These are phyloP conservation scores for Apiotrichum akiyoshidainum DNA, from an alignment of 1,284 basidiomycete species.

Conservation along the genomic window DNA sequence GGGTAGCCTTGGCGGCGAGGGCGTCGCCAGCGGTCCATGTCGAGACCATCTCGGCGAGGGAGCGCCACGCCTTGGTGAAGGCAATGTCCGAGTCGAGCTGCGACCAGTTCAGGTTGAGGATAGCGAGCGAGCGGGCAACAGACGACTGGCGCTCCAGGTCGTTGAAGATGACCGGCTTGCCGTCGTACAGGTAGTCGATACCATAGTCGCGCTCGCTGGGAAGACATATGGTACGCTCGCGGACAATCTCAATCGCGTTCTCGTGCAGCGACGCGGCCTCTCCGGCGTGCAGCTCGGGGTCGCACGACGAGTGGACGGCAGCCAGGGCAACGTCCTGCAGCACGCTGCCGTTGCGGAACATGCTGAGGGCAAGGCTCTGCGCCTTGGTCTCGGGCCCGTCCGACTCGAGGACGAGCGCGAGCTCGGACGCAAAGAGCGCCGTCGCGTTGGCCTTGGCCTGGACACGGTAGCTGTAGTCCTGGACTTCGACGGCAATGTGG, in stretches of 20 bases:
- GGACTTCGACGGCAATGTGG: slow-evolving; percentile 36
- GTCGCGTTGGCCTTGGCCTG: slow-evolving; percentile 46
- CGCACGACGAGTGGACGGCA: slow-evolving; percentile 36
- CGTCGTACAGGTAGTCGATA: slow-evolving; percentile 67
- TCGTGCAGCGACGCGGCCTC: slow-evolving; percentile 24
- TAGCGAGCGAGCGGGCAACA: slow-evolving; percentile 45
- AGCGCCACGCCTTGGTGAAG: slow-evolving; percentile 74
- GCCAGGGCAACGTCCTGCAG: slow-evolving; percentile 34
- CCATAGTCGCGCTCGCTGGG: slow-evolving; percentile 72
- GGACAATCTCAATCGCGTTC: slow-evolving; percentile 41
- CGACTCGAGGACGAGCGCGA: slow-evolving; percentile 27
- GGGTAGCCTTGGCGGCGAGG: slow-evolving; percentile 57
- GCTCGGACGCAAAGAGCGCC: slow-evolving; percentile 34
- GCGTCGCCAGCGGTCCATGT: slow-evolving; percentile 64
- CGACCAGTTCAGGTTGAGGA: slow-evolving; percentile 62
- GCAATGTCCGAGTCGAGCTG: slow-evolving; percentile 72
- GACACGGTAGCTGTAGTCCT: slow-evolving; percentile 61
- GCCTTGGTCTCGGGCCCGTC: slow-evolving; percentile 36
- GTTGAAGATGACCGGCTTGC: slow-evolving; percentile 20
- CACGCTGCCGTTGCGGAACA: slow-evolving; percentile 44
- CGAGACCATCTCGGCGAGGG: slow-evolving; percentile 63
- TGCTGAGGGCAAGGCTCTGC: slow-evolving; percentile 29
- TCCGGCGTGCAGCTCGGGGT: slow-evolving; percentile 40
- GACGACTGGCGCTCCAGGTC: slow-evolving; percentile 49
- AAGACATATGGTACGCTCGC: slow-evolving; percentile 62